A percentile compares a stretch with the other conserved stretches of the same genome.
Conservation (phyloP, 2,329 filamentous ascomycete species). For the Sporothrix euskadiensis region DNA sequence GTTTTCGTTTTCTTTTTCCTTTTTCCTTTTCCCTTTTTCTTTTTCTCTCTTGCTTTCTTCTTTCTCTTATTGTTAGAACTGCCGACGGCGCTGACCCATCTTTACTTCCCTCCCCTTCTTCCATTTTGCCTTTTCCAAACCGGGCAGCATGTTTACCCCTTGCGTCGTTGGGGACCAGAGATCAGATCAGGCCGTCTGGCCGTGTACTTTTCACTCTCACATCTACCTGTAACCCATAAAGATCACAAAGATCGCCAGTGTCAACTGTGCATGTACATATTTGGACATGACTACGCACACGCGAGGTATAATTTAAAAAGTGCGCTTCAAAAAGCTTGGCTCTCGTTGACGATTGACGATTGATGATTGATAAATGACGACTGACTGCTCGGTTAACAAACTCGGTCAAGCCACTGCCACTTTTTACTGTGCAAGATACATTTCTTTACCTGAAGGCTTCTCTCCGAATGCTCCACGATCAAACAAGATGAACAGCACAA, state of each 20-base stretch:
- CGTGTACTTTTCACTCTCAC: not conserved
- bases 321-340: conserved; percentile 7
- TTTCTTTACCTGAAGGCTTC: not conserved
- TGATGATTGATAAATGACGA: not conserved
- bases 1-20: not conserved
- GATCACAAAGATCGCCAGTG: not conserved
- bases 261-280: conserved; percentile 5
- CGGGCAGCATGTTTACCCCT: conserved; percentile 16
- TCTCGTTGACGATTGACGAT: conserved; percentile 2
- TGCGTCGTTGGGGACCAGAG: not conserved
- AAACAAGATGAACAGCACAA: not conserved
- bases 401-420: not conserved
- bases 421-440: no score
- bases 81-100: not conserved
- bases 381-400: not conserved
- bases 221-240: not conserved
- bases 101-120: not conserved
- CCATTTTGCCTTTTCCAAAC: conserved; percentile 14
- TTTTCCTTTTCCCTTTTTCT: not conserved
- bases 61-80: not conserved
- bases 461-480: not conserved
- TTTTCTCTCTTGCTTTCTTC: not conserved
- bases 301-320: not conserved
- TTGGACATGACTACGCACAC: not conserved
- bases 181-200: not conserved